Conservation (phyloP, 2,329 filamentous ascomycete species). For the Talaromyces sp. region DNA sequence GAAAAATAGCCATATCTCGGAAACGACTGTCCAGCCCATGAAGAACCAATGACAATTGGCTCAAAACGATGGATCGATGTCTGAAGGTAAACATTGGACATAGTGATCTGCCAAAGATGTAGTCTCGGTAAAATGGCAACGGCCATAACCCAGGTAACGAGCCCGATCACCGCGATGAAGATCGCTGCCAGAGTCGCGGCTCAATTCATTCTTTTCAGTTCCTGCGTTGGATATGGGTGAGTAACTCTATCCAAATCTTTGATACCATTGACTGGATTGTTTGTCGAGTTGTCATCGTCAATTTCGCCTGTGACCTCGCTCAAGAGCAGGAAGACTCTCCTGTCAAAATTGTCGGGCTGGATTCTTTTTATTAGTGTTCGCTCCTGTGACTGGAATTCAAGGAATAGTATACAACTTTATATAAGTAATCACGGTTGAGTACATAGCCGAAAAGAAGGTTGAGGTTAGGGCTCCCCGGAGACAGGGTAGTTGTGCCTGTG, state of each 20-base stretch:
- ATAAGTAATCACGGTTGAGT: slow-evolving; percentile 36
- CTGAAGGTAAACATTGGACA: neutral
- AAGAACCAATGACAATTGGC: slow-evolving; percentile 16
- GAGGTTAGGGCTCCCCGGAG: slow-evolving; percentile 28
- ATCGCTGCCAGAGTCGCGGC: slow-evolving; percentile 24
- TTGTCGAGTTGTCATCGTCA: neutral
- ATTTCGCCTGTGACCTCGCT: slow-evolving; percentile 10
- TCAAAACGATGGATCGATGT: neutral
- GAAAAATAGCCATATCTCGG: slow-evolving; percentile 23
- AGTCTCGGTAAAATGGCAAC: slow-evolving; percentile 23
- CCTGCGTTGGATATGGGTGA: slow-evolving; percentile 22
- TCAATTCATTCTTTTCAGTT: slow-evolving; percentile 22
- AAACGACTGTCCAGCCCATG: slow-evolving; percentile 21
- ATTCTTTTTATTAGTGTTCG: neutral
- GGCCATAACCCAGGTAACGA: slow-evolving; percentile 24
- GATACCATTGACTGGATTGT: neutral
- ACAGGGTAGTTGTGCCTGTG: slow-evolving; percentile 21
- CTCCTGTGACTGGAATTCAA: neutral
- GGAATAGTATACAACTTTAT: slow-evolving; percentile 2
- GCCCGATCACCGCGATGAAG: slow-evolving; percentile 24
- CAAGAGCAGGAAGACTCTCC: slow-evolving; percentile 13
- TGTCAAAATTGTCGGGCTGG: slow-evolving; percentile 18
- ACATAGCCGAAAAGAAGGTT: slow-evolving; percentile 42
- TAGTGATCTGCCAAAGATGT: slow-evolving; percentile 21
- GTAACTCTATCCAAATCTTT: slow-evolving; percentile 20